These are phyloP conservation scores for Colletotrichum sp. DNA, from an alignment of 2,329 filamentous ascomycete genomes.

Conservation along the genomic window DNA sequence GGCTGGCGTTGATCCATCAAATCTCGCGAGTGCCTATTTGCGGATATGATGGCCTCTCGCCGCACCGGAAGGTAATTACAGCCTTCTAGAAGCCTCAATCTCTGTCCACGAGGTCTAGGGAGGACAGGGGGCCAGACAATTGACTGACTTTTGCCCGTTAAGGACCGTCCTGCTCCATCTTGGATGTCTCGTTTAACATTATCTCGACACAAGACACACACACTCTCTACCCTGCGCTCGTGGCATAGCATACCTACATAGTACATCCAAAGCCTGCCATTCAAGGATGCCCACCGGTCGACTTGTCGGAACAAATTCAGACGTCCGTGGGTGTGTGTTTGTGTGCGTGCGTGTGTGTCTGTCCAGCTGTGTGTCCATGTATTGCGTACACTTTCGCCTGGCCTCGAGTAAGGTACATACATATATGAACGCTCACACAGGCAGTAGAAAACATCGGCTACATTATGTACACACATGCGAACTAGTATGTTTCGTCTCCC, in stretches of 20 bases:
- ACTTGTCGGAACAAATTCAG: not conserved
- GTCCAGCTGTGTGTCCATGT: not conserved
- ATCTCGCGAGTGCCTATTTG: constrained; percentile 19
- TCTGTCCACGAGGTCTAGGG: not conserved
- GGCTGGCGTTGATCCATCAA: constrained; percentile 10
- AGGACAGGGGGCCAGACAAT: not conserved
- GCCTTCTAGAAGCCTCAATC: constrained; percentile 1
- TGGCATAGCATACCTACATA: not conserved
- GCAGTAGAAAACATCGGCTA: not conserved
- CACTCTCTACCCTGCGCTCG: not conserved
- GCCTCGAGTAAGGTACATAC: constrained; percentile 3
- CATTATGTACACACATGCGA: not conserved
- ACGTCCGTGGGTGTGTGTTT: not conserved
- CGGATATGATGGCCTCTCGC: constrained; percentile 17
- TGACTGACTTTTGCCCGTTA: not conserved
- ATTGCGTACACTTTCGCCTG: not conserved
- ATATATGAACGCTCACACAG: not conserved
- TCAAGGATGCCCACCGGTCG: not conserved
- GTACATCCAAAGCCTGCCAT: not conserved
- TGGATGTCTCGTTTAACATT: not conserved
- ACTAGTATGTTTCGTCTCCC: not conserved
- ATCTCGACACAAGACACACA: not conserved
- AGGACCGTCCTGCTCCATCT: not conserved
- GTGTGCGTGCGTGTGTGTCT: not conserved
- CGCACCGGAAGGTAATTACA: constrained; percentile 14